phyloP scores from a whole-genome alignment of 345 rosid genomes.

The Ceriops decandra region DNA sequence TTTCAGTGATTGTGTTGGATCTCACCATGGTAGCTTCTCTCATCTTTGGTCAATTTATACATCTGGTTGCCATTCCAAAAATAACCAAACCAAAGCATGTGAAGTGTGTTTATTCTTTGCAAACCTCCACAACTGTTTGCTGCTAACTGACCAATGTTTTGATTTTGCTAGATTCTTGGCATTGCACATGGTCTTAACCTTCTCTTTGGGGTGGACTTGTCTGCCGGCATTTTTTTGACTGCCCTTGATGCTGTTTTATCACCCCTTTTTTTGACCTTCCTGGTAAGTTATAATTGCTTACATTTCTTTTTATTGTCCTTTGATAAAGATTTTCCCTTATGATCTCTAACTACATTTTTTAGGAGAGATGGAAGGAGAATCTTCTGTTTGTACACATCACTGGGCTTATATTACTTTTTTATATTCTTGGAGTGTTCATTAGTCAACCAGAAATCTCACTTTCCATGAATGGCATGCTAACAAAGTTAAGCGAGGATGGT shows the following conservation, averaged over 20 bases:
- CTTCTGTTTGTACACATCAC: slow-evolving; percentile 50
- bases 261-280: slow-evolving; percentile 67
- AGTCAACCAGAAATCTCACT: slow-evolving; percentile 77
- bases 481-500: slow-evolving; percentile 70
- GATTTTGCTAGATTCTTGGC: slow-evolving; percentile 70
- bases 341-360: slow-evolving; percentile 25
- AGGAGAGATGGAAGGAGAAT: slow-evolving; percentile 69
- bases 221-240: slow-evolving; percentile 78
- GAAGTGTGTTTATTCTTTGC: not conserved
- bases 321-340: slow-evolving; percentile 7
- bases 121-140: not conserved
- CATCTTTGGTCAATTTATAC: not conserved
- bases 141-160: slow-evolving; percentile 21
- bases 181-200: slow-evolving; percentile 90
- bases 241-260: slow-evolving; percentile 77
- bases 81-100: not conserved
- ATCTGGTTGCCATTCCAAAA: slow-evolving; percentile 7
- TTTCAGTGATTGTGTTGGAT: slow-evolving; percentile 74
- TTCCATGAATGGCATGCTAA: slow-evolving; percentile 49
- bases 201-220: slow-evolving; percentile 76
- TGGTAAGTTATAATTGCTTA: slow-evolving; percentile 47
- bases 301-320: not conserved
- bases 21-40: slow-evolving; percentile 63
- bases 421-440: slow-evolving; percentile 60
- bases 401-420: slow-evolving; percentile 54